phyloP scores from a whole-genome alignment of 768 basidiomycete species.

The Naematelia aurantialba region DNA sequence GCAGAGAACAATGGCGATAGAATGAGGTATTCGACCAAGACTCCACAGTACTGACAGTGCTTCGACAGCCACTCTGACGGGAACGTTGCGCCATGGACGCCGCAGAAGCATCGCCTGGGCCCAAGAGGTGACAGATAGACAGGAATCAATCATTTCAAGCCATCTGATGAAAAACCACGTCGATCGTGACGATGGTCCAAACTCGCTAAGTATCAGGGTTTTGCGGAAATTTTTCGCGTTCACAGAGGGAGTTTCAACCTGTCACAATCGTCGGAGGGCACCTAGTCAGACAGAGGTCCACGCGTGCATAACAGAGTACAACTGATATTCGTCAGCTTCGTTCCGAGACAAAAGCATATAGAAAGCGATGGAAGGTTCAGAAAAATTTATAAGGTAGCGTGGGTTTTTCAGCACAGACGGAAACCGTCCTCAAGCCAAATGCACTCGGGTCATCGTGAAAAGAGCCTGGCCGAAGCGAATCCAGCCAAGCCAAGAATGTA shows the following conservation, averaged over 20 bases:
- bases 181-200: not conserved
- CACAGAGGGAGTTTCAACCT: not conserved
- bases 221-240: not conserved
- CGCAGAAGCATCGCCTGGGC: no score
- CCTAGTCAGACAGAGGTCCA: not conserved
- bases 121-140: no score
- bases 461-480: not conserved
- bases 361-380: constrained; percentile 13
- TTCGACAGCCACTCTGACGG: no score
- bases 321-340: not conserved
- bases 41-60: no score
- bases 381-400: constrained; percentile 41
- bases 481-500: not conserved
- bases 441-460: constrained; percentile 45
- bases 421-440: constrained; percentile 47
- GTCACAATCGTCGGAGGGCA: not conserved
- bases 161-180: no score
- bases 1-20: no score
- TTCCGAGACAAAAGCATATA: not conserved
- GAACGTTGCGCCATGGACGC: no score
- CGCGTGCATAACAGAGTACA: not conserved
- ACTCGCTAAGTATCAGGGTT: not conserved
- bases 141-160: no score
- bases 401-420: constrained; percentile 47
- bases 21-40: no score